These are phyloP conservation scores for Jackrogersella multiformis DNA, from an alignment of 495 filamentous ascomycete species.

Conservation along the genomic window DNA sequence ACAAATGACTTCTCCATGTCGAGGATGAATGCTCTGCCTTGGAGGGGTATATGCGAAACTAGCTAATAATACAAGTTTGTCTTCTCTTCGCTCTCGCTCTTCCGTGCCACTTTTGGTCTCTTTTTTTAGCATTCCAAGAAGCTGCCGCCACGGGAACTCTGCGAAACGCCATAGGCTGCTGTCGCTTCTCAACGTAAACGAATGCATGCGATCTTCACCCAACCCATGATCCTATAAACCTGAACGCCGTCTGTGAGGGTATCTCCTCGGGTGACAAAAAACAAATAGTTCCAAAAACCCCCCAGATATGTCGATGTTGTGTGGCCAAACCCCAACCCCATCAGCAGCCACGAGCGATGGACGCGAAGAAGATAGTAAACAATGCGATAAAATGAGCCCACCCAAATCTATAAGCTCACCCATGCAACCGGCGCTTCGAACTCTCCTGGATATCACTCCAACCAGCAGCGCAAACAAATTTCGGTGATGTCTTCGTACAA, in stretches of 20 bases:
- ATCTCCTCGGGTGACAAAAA: constrained; percentile 42
- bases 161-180: constrained; percentile 22
- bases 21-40: constrained; percentile 39
- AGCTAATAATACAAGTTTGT: constrained; percentile 47
- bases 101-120: constrained; percentile 35
- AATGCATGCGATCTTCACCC: constrained; percentile 41
- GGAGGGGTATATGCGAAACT: constrained; percentile 47
- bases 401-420: constrained; percentile 46
- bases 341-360: constrained; percentile 43
- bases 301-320: constrained; percentile 36
- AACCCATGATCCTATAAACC: constrained; percentile 33
- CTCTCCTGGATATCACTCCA: constrained; percentile 43
- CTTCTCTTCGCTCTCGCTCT: constrained; percentile 38
- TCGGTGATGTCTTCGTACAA: constrained; percentile 41
- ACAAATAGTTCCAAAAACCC: constrained; percentile 30
- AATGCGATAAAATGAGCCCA: constrained; percentile 44
- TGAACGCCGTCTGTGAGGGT: constrained; percentile 49
- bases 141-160: constrained; percentile 26
- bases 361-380: constrained; percentile 41
- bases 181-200: constrained; percentile 34
- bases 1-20: neutral
- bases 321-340: constrained; percentile 36
- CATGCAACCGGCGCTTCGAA: constrained; percentile 45
- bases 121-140: constrained; percentile 28
- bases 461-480: constrained; percentile 38